Evolutionary conservation across 2,329 filamentous ascomycete species (phyloP), one percentile per base, ranked within the genome.

Genomic region (Neophaeococcomyces aloes): DNA sequence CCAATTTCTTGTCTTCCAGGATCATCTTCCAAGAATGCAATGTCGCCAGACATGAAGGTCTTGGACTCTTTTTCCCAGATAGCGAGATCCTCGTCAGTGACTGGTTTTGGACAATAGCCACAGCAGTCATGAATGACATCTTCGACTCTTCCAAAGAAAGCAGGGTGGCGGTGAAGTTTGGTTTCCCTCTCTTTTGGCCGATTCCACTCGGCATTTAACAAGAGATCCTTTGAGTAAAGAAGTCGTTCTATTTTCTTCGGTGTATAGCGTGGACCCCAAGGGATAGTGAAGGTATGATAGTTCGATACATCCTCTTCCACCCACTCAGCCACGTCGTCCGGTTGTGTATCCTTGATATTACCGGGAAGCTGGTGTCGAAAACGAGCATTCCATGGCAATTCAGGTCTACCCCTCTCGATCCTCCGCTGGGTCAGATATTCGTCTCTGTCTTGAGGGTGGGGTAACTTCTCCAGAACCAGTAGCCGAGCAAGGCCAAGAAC

Each of bases 321-420:
- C 86, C 86, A 93, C 48, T 94, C 86, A 0, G 85, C 80, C 30
- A 89, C 73, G 53, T 94, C 86, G 48, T 91, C 84, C 50, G 87
- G 82, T 53, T 84, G 74, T 11, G 71, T 62, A 36, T 86, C 78
- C 57, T 91, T 93, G 64, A 91, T 77, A 53, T 91, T 86, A 18
- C 81, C 83, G 13, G 59, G 54, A 13, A 78, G 62, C n/a, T 67
- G 60, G 37, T 64, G 58, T 15, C 51, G 53, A 45, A 54, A 58
- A 2, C 70, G 69, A 40, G 51, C 21, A 44, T 51, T 59, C 11
- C 72, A 63, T 15, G 74, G 57, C 1, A 59, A 50, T 6, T 53
- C 49, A 10, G 85, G 85, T 13, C 85, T 72, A 1, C 84, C 84
- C 47, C 86, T 74, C 57, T 93, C 86, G 35, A 65, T 57, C 21